These are phyloP conservation scores for Solanum sejunctum DNA, from an alignment of 257 asterid genomes.

Conservation along the genomic window DNA sequence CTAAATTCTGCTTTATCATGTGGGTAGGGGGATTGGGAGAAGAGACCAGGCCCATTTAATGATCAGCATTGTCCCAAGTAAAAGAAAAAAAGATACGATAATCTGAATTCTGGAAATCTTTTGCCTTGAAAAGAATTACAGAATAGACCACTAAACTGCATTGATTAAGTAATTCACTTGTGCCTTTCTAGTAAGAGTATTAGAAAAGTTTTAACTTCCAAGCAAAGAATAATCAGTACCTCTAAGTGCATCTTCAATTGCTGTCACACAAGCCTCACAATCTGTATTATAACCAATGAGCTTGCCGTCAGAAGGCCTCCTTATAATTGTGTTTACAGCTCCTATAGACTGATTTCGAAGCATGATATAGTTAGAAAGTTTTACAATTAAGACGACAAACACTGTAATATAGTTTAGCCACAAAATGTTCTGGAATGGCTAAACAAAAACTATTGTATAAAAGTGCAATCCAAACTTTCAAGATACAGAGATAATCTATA, in stretches of 20 bases:
- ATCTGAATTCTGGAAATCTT: neutral
- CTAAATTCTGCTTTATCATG: neutral
- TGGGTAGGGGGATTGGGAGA: neutral
- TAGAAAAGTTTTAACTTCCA: neutral
- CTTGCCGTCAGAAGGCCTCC: constrained; percentile 44
- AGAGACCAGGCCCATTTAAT: neutral
- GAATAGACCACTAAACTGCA: neutral
- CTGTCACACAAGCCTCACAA: constrained; percentile 58
- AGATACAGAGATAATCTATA: neutral
- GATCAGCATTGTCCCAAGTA: neutral
- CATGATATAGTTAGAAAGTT: neutral
- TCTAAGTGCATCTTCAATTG: constrained; percentile 56
- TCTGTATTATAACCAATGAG: constrained; percentile 68
- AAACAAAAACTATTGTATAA: neutral
- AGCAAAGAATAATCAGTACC: constrained; percentile 8
- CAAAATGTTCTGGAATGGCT: neutral
- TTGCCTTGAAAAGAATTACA: neutral
- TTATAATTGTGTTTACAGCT: constrained; percentile 56
- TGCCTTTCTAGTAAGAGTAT: neutral
- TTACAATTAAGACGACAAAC: neutral
- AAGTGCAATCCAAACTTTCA: neutral
- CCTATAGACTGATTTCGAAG: constrained; percentile 40
- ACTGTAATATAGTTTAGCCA: neutral
- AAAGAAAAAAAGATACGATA: neutral
- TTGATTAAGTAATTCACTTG: neutral